These are phyloP conservation scores for Penicillium brevicompactum DNA, from an alignment of 2,329 filamentous ascomycete genomes.

Conservation along the genomic window DNA sequence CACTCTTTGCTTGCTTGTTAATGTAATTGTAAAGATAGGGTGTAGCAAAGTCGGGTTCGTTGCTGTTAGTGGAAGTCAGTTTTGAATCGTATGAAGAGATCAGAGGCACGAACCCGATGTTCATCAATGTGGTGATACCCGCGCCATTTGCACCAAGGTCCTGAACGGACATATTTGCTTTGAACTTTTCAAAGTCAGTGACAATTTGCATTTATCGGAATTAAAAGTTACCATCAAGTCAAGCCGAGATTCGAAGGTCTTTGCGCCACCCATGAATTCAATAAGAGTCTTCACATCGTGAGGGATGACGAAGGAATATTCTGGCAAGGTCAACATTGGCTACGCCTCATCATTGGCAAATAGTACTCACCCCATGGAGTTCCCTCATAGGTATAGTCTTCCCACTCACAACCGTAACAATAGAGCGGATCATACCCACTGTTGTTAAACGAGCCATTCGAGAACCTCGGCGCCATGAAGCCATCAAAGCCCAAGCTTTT, in stretches of 20 bases:
- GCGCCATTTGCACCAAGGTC: slow-evolving; percentile 34
- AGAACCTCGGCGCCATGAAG: slow-evolving; percentile 58
- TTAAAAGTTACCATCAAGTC: slow-evolving; percentile 51
- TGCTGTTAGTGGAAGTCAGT: slow-evolving; percentile 50
- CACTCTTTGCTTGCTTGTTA: slow-evolving; percentile 64
- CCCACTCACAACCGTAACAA: slow-evolving; percentile 69
- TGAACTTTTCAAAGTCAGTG: slow-evolving; percentile 42
- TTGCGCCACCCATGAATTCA: slow-evolving; percentile 54
- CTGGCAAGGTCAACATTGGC: slow-evolving; percentile 13
- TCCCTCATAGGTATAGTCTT: slow-evolving; percentile 61
- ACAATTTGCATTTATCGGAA: neutral
- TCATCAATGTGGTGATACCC: slow-evolving; percentile 58
- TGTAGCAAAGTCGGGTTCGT: slow-evolving; percentile 67
- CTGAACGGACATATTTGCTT: slow-evolving; percentile 32
- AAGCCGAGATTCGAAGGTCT: slow-evolving; percentile 59
- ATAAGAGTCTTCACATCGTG: slow-evolving; percentile 64
- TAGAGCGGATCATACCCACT: slow-evolving; percentile 51
- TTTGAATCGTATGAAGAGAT: neutral
- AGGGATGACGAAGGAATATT: slow-evolving; percentile 67
- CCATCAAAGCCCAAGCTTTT: slow-evolving; percentile 59
- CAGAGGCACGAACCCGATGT: slow-evolving; percentile 38
- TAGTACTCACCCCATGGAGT: slow-evolving; percentile 54
- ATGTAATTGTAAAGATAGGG: slow-evolving; percentile 72
- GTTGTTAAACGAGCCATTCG: slow-evolving; percentile 52
- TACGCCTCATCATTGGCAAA: slow-evolving; percentile 2